Base-by-base conservation (phyloP, 2,329 filamentous ascomycete species). In the Colletotrichum sojae region DNA sequence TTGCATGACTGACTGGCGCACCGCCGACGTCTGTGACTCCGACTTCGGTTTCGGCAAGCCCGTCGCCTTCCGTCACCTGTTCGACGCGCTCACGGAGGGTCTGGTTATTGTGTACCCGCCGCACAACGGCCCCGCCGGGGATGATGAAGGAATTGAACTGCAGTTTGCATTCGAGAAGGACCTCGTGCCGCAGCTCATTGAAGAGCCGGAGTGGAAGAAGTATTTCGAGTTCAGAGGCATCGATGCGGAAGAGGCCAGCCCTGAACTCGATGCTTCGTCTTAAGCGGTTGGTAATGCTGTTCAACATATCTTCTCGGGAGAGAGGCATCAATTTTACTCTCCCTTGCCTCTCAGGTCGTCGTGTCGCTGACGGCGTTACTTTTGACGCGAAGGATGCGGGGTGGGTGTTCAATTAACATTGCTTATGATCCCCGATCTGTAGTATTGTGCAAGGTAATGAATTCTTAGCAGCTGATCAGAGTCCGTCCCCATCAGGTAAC, bases 1-100 rank as follows among this genome's bases (percentile, higher is more conserved):
- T 5, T 67, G 80, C 1, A 68, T 76, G 46, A 82, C 80, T 0
- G 81, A 83, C 40, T 78, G 79, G 63, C 77, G 81, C 2, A 77
- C 78, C 25, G 75, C 75, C 0, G 74, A 75, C 5, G 71, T 79
- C 5, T 73, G 71, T 3, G 72, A 54, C 0, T 72, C 75, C 0
- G 73, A 82, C 59, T 83, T 82, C 73, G 80, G 81, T 5, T 81
- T 83, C 36, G 80, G 67, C 0, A 75, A 63, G 51, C 81, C 81
- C 1, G 46, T 67, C 1, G 73, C 75, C 0, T 80, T 79, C 27
- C 77, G 80, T 5, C 78, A 80, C 27, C 71, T 79, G 0, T 73
- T 76, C 6, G 77, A 80, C 48, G 72, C 71, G 0, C 73, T 80
- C 2, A 76, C 75, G 0, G 71, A 75, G 1, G 76, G 78, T 0